Evolutionary conservation across 257 asterid species (phyloP).

Genomic region (Rubia yunnanensis): DNA sequence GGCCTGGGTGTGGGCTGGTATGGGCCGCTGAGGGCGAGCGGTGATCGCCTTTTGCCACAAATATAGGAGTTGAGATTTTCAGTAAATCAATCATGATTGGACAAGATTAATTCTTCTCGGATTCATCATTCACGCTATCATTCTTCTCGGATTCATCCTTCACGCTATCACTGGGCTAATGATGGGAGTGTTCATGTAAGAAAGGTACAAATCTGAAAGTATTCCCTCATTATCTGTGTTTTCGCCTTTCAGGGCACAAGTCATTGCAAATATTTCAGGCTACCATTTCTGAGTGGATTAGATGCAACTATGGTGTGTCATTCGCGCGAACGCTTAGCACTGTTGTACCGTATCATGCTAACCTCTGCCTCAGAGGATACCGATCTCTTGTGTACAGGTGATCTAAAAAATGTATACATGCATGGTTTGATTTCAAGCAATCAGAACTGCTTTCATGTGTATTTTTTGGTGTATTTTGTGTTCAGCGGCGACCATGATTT

Average conservation of each 20-base stretch:
- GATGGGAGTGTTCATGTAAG: slow-evolving; percentile 25
- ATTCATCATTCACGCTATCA: too few species aligned
- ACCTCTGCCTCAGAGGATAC: slow-evolving; percentile 26
- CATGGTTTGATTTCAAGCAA: not conserved
- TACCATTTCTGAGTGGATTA: slow-evolving; percentile 15
- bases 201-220: slow-evolving; percentile 24
- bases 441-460: not conserved
- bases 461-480: not conserved
- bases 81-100: too few species aligned
- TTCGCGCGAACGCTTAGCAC: not conserved
- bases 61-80: too few species aligned
- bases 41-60: too few species aligned
- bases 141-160: too few species aligned
- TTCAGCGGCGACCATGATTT: slow-evolving; percentile 30
- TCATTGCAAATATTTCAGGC: slow-evolving; percentile 10
- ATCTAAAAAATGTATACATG: not conserved
- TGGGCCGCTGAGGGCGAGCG: too few species aligned
- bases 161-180: slow-evolving; percentile 28
- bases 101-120: too few species aligned
- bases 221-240: not conserved
- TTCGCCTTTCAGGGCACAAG: not conserved
- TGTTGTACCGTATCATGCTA: slow-evolving; percentile 21
- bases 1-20: too few species aligned
- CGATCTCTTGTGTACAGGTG: slow-evolving; percentile 34
- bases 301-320: slow-evolving; percentile 12